Evolutionary conservation across 2,329 filamentous ascomycete genomes (phyloP).

Genomic region (Aspergillus sp.): DNA sequence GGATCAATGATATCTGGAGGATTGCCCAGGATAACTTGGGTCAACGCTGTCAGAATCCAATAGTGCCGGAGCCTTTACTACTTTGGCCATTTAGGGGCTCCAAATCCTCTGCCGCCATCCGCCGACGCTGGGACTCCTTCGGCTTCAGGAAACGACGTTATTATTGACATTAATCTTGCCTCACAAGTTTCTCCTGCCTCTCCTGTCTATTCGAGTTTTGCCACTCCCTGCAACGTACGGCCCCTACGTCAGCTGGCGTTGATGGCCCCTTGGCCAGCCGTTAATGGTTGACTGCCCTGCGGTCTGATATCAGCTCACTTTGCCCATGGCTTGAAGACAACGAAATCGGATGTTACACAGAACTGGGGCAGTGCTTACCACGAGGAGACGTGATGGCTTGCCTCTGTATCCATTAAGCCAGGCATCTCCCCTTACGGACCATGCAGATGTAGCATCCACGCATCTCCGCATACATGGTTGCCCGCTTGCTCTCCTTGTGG

Average conservation of each 20-base stretch:
- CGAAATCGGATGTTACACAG: conserved; percentile 1
- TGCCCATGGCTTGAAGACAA: not conserved
- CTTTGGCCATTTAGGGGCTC: conserved; percentile 11
- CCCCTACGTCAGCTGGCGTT: conserved; percentile 1
- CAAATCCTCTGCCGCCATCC: conserved; percentile 15
- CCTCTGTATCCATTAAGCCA: not conserved
- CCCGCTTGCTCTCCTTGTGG: not conserved
- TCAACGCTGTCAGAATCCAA: conserved; percentile 22
- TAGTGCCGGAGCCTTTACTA: conserved; percentile 22
- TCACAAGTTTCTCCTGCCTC: not conserved
- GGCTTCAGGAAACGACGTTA: not conserved
- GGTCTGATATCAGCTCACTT: not conserved
- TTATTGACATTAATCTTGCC: not conserved
- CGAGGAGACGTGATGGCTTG: not conserved
- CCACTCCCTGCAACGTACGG: not conserved
- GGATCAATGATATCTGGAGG: not conserved
- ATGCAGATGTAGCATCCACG: not conserved
- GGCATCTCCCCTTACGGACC: not conserved
- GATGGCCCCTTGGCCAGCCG: conserved; percentile 1
- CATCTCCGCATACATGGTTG: not conserved
- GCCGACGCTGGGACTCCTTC: not conserved
- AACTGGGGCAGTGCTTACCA: conserved; percentile 3
- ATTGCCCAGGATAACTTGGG: conserved; percentile 5
- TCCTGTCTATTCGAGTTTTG: not conserved
- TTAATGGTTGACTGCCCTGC: not conserved